Conservation (phyloP, 345 rosid genomes). For the Acer yangbiense region DNA sequence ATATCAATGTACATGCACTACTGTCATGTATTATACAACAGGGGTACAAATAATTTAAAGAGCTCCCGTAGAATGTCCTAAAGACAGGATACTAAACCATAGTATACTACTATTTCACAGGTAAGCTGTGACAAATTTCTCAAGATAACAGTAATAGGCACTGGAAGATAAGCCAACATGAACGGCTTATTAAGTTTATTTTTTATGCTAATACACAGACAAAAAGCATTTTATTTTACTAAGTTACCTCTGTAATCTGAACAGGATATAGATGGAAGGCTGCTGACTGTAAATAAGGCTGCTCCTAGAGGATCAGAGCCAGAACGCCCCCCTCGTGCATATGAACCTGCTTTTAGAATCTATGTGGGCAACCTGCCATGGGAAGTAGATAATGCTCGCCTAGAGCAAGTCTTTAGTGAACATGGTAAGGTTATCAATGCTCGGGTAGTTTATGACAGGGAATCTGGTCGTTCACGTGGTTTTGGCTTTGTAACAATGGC, state of each 20-base stretch:
- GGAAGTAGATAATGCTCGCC: slow-evolving; percentile 72
- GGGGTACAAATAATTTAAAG: not conserved
- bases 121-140: not conserved
- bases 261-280: slow-evolving; percentile 79
- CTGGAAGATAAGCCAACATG: not conserved
- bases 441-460: slow-evolving; percentile 80
- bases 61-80: not conserved
- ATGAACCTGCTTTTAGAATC: slow-evolving; percentile 53
- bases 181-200: not conserved
- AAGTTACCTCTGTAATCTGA: slow-evolving; percentile 13
- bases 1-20: not conserved
- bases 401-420: slow-evolving; percentile 84
- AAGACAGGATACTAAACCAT: not conserved
- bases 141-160: not conserved
- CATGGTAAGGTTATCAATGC: slow-evolving; percentile 88
- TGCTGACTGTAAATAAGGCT: slow-evolving; percentile 84
- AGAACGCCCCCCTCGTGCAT: slow-evolving; percentile 60
- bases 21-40: not conserved
- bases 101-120: not conserved
- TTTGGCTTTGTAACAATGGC: slow-evolving; percentile 93
- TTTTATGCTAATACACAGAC: not conserved
- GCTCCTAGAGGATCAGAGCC: slow-evolving; percentile 76
- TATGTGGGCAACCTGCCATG: slow-evolving; percentile 91
- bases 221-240: not conserved
- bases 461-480: slow-evolving; percentile 93